Evolutionary conservation across 1,284 basidiomycete genomes (phyloP), one percentile per base, ranked within the genome.

Genomic region (Calocybe gambosa): DNA sequence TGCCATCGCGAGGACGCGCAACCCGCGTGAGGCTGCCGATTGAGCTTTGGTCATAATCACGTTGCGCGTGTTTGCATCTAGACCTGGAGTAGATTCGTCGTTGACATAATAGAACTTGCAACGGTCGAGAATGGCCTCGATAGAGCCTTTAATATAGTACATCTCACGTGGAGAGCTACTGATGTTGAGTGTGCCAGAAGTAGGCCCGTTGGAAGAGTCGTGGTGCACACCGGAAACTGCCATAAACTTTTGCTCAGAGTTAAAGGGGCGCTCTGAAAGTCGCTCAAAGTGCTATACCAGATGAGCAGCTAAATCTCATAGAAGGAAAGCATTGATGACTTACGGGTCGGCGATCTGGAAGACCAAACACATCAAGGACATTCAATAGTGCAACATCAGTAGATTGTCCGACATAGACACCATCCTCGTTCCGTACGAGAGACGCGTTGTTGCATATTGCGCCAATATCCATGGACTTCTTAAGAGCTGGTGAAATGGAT

Each of bases 331-430:
- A 6, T 16, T 29, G 31, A 12, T 19, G 10, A 64, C 82, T 45
- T 60, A 88, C 88, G 56, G 67, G 64, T 46, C 93, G 76, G 34
- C 79, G 78, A 62, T 96, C 93, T 9, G 75, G 65, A 29, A 89
- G 60, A 0, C 77, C 79, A 53, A 93, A 87, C 0, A 76, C 60
- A 0, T 78, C 71, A n/a, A 96, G 70, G 2, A 92, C 80, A 56
- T 93, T 91, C 38, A 96, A 68, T 48, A 98, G 66, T 1, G 95
- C 95, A 2, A 97, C 93, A 58, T 99, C 94, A 0, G 94, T 98
- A 2, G 90, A 82, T 61, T 95, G 93, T 0, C 94, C 95, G 4
- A 93, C 82, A 54, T 80, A 86, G 7, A 75, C 67, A 1, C 89
- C 89, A 39, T 86, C 78, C 49, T 86, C 84, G 56, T 87, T 85